Percentiles rank a stretch among this genome's conserved stretches.
Evolutionary conservation across 768 basidiomycete species (phyloP).

Genomic region (Phlegmacium glaucopus): DNA sequence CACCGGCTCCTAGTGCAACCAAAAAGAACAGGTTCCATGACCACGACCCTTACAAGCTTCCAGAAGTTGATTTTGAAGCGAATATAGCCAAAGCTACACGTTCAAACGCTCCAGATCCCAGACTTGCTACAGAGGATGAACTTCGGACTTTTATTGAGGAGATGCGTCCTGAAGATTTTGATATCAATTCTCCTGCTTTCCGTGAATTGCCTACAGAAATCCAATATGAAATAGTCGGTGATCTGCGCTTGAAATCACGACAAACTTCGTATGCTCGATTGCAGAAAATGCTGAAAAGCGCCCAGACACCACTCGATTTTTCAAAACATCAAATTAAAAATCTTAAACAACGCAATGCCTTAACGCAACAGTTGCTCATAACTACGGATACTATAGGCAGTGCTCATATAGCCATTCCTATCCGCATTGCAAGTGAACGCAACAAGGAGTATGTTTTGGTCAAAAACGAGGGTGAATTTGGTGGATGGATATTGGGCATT

Average conservation of each 20-base stretch:
- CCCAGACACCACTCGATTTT: constrained; percentile 88
- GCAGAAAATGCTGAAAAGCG: constrained; percentile 81
- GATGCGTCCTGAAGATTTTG: constrained; percentile 94
- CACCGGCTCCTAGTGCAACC: constrained; percentile 45
- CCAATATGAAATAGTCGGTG: constrained; percentile 97
- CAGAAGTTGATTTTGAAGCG: constrained; percentile 71
- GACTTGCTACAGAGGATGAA: constrained; percentile 95
- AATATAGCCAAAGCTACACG: constrained; percentile 60
- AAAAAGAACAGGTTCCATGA: constrained; percentile 67
- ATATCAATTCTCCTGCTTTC: constrained; percentile 86
- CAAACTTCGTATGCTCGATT: constrained; percentile 91
- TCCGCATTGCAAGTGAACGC: constrained; percentile 92
- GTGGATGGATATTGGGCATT: constrained; percentile 95
- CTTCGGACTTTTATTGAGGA: constrained; percentile 91
- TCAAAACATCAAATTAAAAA: constrained; percentile 95
- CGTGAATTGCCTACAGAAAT: constrained; percentile 91
- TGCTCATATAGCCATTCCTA: constrained; percentile 85
- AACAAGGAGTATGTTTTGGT: constrained; percentile 94
- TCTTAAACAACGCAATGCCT: constrained; percentile 79
- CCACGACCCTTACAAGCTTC: constrained; percentile 92
- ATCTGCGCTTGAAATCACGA: constrained; percentile 89
- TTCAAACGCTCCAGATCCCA: constrained; percentile 71
- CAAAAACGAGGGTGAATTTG: constrained; percentile 82
- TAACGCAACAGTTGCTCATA: constrained; percentile 89
- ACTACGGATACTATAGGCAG: constrained; percentile 94